phyloP scores from a whole-genome alignment of 2,329 filamentous ascomycete genomes.

The Diaporthe nobilis region DNA sequence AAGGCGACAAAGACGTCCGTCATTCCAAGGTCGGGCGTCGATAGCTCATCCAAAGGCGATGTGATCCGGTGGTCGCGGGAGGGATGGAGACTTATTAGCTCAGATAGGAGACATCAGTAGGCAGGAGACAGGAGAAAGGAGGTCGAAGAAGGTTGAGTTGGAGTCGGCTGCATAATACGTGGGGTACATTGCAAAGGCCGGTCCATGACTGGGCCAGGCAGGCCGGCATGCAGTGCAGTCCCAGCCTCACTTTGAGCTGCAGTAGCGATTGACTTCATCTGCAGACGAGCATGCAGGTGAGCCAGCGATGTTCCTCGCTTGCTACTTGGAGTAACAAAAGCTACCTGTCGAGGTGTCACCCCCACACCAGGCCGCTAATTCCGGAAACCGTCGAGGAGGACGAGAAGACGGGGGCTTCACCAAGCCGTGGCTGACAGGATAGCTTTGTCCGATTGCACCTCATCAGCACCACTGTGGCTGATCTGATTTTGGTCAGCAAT shows the following conservation, averaged over 20 bases:
- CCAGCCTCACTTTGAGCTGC: slow-evolving; percentile 45
- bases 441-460: slow-evolving; percentile 18
- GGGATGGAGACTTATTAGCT: slow-evolving; percentile 1
- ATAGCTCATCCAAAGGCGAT: background rate
- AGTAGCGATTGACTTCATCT: slow-evolving; percentile 41
- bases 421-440: slow-evolving; percentile 34
- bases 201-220: slow-evolving; percentile 39
- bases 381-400: slow-evolving; percentile 30
- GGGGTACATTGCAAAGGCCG: slow-evolving; percentile 30
- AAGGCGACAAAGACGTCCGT: background rate
- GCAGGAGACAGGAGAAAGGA: background rate
- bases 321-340: background rate
- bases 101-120: background rate
- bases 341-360: slow-evolving; percentile 34
- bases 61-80: background rate
- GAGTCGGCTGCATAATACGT: slow-evolving; percentile 23
- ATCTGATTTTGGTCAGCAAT: slow-evolving; percentile 20
- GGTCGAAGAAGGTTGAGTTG: slow-evolving; percentile 33
- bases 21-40: background rate
- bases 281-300: slow-evolving; percentile 39
- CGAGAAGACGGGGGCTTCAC: slow-evolving; percentile 24
- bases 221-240: slow-evolving; percentile 37
- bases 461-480: slow-evolving; percentile 18
- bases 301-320: slow-evolving; percentile 34
- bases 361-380: slow-evolving; percentile 40